Evolutionary conservation across 1,284 basidiomycete species (phyloP).

Genomic region (Cerrena zonata): DNA sequence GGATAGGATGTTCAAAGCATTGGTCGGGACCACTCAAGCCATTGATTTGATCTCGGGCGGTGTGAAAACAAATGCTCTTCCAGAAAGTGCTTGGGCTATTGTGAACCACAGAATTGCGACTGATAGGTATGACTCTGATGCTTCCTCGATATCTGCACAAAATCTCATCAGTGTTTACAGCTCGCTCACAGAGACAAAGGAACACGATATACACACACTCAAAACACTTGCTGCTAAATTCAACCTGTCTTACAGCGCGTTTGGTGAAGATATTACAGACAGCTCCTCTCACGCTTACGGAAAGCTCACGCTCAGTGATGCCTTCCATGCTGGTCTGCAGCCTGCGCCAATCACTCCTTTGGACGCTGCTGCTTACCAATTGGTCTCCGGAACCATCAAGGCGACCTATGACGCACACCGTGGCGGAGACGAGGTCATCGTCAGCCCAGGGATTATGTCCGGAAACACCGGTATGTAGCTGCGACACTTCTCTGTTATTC

Average conservation of each 20-base stretch:
- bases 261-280: constrained; percentile 31
- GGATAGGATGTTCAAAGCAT: constrained; percentile 25
- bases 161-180: constrained; percentile 24
- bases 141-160: neutral
- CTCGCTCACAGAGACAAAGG: constrained; percentile 37
- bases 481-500: no score
- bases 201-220: constrained; percentile 38
- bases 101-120: constrained; percentile 51
- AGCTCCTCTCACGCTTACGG: constrained; percentile 26
- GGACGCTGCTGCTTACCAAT: constrained; percentile 38
- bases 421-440: constrained; percentile 27
- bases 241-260: constrained; percentile 43
- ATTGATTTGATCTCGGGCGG: constrained; percentile 56
- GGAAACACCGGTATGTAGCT: constrained; percentile 36
- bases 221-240: constrained; percentile 36
- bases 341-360: constrained; percentile 53
- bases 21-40: constrained; percentile 55
- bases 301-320: constrained; percentile 36
- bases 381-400: constrained; percentile 48
- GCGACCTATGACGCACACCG: constrained; percentile 36
- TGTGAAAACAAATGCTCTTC: constrained; percentile 58
- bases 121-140: constrained; percentile 28
- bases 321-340: constrained; percentile 42
- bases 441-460: constrained; percentile 49
- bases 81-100: constrained; percentile 47